Base-by-base conservation (phyloP, 306 rosid species). In the Dalbergia oliveri region DNA sequence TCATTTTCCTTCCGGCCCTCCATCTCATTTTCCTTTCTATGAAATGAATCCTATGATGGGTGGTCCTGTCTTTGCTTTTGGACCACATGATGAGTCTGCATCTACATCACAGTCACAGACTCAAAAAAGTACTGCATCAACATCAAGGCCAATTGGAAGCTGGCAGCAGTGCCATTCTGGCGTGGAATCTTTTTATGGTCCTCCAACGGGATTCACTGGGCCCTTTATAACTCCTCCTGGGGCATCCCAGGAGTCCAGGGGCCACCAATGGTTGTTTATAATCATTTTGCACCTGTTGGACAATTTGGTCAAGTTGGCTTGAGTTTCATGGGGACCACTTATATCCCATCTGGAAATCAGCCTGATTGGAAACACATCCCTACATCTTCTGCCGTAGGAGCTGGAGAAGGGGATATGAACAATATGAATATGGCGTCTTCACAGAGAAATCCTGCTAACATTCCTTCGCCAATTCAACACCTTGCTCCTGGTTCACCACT, bases 401-500 rank as follows among this genome's bases (percentile, higher is more conserved):
- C 85, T 78, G 80, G 84, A 1, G 99, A 90, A 64, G 97, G 91
- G 66, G 95, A 95, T 67, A 84, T 88, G 79, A 92, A 86, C 77
- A 90, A 67, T 76, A 66, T 94, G 83, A 94, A 86, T 79, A 84
- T 91, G 93, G 85, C 88, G 74, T 79, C 92, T 44, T 82, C 89
- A 34, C 97, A 88, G 87, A 80, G 91, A 44, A 93, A 85, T 82
- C 91, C 95, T 14, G 68, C 87, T 19, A 90, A 82, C 89, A 83
- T 92, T 68, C 91, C 97, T 34, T 66, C 98, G 79, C 86, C 92
- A 3, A 85, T 91, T 58, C 97, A 93, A 85, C 99, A 91, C 90
- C 91, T 95, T 82, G 96, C 98, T 62, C 97, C 99, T 66, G 99
- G 99, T 44, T 91, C 99, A n/a, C 97, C 98, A 9, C 94, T 95